These are phyloP conservation scores for Yarrowia sp. DNA, from an alignment of 805 yeast species.

Conservation along the genomic window DNA sequence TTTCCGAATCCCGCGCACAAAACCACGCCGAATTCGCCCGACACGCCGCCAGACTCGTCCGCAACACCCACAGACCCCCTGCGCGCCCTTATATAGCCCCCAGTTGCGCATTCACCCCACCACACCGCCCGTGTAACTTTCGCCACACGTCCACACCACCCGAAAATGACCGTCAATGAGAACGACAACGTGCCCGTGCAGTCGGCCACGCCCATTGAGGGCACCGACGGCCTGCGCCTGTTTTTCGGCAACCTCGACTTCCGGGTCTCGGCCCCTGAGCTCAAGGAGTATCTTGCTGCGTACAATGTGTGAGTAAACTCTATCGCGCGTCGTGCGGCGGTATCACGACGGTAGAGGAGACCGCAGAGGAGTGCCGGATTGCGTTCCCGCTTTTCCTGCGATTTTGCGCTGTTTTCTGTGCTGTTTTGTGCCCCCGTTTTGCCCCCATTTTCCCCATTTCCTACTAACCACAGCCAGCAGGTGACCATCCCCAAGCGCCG, in stretches of 20 bases:
- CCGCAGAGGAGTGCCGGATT: too few species aligned
- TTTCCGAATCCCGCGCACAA: too few species aligned
- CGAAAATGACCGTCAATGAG: conserved; percentile 23
- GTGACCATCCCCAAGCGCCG: conserved; percentile 27
- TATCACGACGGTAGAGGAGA: too few species aligned
- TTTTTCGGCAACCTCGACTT: conserved; percentile 24
- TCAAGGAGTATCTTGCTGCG: conserved; percentile 26
- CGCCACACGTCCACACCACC: conserved; percentile 20
- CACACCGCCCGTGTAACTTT: conserved; percentile 21
- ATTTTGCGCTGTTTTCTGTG: too few species aligned
- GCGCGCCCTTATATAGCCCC: not conserved
- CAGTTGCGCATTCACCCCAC: conserved; percentile 10
- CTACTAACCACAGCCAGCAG: conserved; percentile 21
- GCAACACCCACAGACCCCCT: too few species aligned
- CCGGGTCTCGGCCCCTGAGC: conserved; percentile 22
- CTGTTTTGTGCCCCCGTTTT: not conserved
- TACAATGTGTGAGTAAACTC: conserved; percentile 26
- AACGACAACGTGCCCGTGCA: conserved; percentile 17
- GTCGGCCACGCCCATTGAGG: conserved; percentile 18
- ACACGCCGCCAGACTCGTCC: too few species aligned
- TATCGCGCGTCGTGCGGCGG: conserved; percentile 25
- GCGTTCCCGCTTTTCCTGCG: too few species aligned
- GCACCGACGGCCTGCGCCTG: conserved; percentile 19
- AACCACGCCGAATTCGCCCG: too few species aligned
- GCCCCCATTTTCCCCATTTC: not conserved